Evolutionary conservation across 352 stramenopile species (phyloP).

Genomic region (Phytophthora cryptogea): DNA sequence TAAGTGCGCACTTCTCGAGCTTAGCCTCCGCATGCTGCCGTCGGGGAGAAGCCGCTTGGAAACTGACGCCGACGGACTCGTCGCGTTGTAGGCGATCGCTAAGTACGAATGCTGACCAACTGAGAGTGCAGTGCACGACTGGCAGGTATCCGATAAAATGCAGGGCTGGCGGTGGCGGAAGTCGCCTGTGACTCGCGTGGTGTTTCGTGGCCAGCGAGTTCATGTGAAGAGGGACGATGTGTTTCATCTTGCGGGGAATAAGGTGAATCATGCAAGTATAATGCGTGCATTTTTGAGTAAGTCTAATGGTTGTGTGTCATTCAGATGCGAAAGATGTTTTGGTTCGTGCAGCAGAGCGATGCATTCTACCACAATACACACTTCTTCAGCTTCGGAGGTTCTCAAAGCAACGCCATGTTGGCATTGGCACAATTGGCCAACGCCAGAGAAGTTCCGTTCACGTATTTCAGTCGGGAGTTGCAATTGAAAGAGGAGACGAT

Average conservation of each 20-base stretch:
- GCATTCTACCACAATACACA: slow-evolving; percentile 60
- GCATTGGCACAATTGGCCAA: slow-evolving; percentile 82
- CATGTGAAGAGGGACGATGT: slow-evolving; percentile 87
- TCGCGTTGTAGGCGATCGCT: slow-evolving; percentile 17
- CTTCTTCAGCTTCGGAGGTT: slow-evolving; percentile 76
- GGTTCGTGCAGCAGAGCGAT: slow-evolving; percentile 69
- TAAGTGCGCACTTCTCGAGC: slow-evolving; percentile 46
- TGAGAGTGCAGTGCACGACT: background rate
- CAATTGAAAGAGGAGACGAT: slow-evolving; percentile 9
- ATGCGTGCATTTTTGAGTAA: no score
- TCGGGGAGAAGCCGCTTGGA: slow-evolving; percentile 1
- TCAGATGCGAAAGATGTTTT: slow-evolving; percentile 87
- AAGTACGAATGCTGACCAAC: slow-evolving; percentile 28
- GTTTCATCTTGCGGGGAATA: slow-evolving; percentile 85
- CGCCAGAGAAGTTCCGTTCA: slow-evolving; percentile 73
- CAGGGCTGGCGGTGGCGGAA: slow-evolving; percentile 23
- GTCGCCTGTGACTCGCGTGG: slow-evolving; percentile 69
- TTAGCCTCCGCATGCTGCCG: slow-evolving; percentile 53
- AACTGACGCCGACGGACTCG: slow-evolving; percentile 21
- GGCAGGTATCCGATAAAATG: slow-evolving; percentile 7
- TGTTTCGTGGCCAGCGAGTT: slow-evolving; percentile 66
- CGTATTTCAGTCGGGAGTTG: slow-evolving; percentile 77
- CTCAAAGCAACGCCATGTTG: slow-evolving; percentile 89
- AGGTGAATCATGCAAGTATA: slow-evolving; percentile 37
- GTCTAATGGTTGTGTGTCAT: slow-evolving; percentile 4